A percentile compares a stretch with the other conserved stretches of the same genome.
Evolutionary conservation across 768 basidiomycete genomes (phyloP).

Genomic region (Calocybe gangraenosa): DNA sequence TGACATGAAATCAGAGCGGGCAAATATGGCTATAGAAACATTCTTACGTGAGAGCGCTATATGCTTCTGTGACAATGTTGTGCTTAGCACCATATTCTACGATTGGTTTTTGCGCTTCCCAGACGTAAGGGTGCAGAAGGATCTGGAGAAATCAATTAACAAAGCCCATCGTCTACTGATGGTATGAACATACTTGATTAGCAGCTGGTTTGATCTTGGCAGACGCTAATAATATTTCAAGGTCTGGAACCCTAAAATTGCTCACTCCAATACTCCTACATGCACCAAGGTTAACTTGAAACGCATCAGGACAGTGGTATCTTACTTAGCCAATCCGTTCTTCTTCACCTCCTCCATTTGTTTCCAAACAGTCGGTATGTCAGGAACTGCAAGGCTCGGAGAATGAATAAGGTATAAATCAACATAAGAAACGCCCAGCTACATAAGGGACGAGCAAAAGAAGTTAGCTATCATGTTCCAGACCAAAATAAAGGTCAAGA

Average conservation of each 20-base stretch:
- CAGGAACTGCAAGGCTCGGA: conserved; percentile 48
- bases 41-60: conserved; percentile 60
- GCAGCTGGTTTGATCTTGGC: conserved; percentile 62
- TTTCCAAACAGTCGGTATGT: conserved; percentile 60
- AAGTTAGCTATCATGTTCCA: too few relatives aligned
- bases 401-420: conserved; percentile 71
- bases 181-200: conserved; percentile 55
- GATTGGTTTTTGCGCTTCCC: conserved; percentile 44
- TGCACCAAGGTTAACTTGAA: background rate
- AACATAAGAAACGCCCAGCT: conserved; percentile 63
- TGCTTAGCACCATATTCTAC: conserved; percentile 55
- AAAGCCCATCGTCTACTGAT: background rate
- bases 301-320: background rate
- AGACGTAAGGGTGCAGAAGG: conserved; percentile 68
- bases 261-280: conserved; percentile 68
- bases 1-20: background rate
- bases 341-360: conserved; percentile 57
- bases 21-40: background rate
- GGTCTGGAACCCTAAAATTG: conserved; percentile 57
- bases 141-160: conserved; percentile 38
- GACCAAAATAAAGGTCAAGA: background rate
- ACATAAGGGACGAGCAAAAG: background rate
- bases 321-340: conserved; percentile 55
- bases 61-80: conserved; percentile 67
- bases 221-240: conserved; percentile 49